Percentiles rank a stretch among this genome's conserved stretches.
Evolutionary conservation across 257 asterid species (phyloP).

Genomic region (Phtheirospermum japonicum): DNA sequence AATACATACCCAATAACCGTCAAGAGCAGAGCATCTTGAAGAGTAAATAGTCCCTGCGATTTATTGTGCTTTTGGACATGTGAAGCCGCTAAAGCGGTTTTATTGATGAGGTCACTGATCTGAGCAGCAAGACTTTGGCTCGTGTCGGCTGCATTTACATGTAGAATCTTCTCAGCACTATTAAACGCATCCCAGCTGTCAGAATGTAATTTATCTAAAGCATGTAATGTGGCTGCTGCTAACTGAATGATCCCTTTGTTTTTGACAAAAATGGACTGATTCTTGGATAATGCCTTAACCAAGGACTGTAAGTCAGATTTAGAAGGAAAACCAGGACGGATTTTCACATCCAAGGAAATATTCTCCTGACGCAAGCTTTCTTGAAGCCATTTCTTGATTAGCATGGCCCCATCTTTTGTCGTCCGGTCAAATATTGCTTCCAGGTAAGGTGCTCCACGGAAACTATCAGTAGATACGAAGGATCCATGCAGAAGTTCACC

Average conservation of each 20-base stretch:
- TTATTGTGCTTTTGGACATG: slow-evolving; percentile 38
- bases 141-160: slow-evolving; percentile 87
- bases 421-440: slow-evolving; percentile 82
- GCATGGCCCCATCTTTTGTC: slow-evolving; percentile 75
- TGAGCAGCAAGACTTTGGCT: slow-evolving; percentile 99
- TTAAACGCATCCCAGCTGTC: slow-evolving; percentile 86
- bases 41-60: slow-evolving; percentile 59
- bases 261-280: slow-evolving; percentile 53
- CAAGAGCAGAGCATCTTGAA: slow-evolving; percentile 80
- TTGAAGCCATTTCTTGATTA: slow-evolving; percentile 94
- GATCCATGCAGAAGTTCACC: slow-evolving; percentile 65
- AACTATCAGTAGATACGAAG: slow-evolving; percentile 72
- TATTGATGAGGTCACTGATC: slow-evolving; percentile 86
- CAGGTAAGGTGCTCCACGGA: slow-evolving; percentile 77
- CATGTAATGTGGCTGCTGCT: slow-evolving; percentile 69
- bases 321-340: slow-evolving; percentile 69
- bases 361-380: slow-evolving; percentile 80
- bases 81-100: slow-evolving; percentile 60
- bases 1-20: slow-evolving; percentile 70
- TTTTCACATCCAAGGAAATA: slow-evolving; percentile 45
- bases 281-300: slow-evolving; percentile 65
- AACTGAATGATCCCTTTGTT: slow-evolving; percentile 88
- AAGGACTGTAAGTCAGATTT: slow-evolving; percentile 61
- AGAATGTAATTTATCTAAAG: slow-evolving; percentile 61
- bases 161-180: slow-evolving; percentile 90